Base-by-base conservation (phyloP, 371 early-diverging fungal species). In the Chytridiales sp. region DNA sequence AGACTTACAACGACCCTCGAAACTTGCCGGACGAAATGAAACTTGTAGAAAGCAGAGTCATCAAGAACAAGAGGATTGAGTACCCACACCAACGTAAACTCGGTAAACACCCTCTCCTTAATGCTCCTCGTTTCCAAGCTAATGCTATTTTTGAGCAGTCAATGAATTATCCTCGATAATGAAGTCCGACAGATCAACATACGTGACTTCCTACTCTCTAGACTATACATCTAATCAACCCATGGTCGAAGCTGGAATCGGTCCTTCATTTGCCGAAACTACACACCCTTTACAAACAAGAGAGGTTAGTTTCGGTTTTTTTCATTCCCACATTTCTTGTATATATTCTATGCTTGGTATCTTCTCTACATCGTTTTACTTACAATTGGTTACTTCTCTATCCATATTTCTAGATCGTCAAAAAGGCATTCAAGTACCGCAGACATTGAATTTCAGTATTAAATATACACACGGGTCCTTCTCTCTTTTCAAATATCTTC, bases 361-460 rank as follows among this genome's bases (percentile, higher is more conserved):
- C 42, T 15, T 29, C 6, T 26, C n/a, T 26, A 38, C 4, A 19
- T 5, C 48, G 9, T 59, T 5, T 24, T 40, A 35, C 26, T 40
- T 46, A 1, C 30, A n/a, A n/a, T n/a, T n/a, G n/a, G n/a, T 22
- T 4, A 22, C 30, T 4, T 41, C 27, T 15, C 6, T 41, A 29
- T 19, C 4, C 8, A 36, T 44, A 13, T 22, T 29, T 46, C 6
- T 29, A 67, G 67, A 61, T 67, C 53, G 67, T 67, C 9, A 44
- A 34, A 24, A 67, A 67, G 34, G 67, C 67, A 3, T 67, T 61
- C 62, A 67, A 67, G 41, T 67, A 67, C 47, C 40, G 67, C 1
- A 36, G 62, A 57, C 54, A 61, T 41, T 38, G 41, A 54, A 29
- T 22, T 29, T 48, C 24, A 11, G 11, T 30, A 48, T 32, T 4